A percentile compares a stretch with the other conserved stretches of the same genome.
These are phyloP conservation scores for Coemansia sp. DNA, from an alignment of 192 early-diverging fungal genomes.

Conservation along the genomic window DNA sequence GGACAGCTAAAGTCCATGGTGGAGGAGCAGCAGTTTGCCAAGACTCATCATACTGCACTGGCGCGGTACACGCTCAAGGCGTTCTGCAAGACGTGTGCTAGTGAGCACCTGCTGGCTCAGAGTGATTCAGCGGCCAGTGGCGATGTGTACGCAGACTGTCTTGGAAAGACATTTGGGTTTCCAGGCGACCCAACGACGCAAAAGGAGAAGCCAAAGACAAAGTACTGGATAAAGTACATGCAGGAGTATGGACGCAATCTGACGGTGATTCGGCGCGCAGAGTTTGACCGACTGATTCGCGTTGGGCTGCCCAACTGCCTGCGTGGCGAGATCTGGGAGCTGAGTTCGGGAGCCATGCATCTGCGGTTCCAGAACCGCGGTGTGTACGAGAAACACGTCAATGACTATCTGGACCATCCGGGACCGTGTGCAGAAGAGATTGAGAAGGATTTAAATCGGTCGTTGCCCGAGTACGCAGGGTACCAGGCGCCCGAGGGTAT, in stretches of 20 bases:
- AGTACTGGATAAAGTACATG: constrained; percentile 51
- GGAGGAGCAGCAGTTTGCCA: constrained; percentile 72
- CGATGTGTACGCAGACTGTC: constrained; percentile 22
- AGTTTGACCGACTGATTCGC: constrained; percentile 85
- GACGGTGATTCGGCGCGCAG: constrained; percentile 75
- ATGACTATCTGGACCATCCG: constrained; percentile 65
- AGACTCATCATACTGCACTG: constrained; percentile 26
- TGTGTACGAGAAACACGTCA: constrained; percentile 62
- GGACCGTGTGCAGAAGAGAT: constrained; percentile 89
- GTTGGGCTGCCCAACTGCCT: constrained; percentile 85
- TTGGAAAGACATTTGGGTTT: constrained; percentile 52
- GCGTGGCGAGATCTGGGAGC: constrained; percentile 94
- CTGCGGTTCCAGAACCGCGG: constrained; percentile 83
- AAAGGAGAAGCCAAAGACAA: constrained; percentile 41
- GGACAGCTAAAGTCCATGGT: constrained; percentile 75
- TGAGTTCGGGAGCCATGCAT: constrained; percentile 83
- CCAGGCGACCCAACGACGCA: constrained; percentile 34
- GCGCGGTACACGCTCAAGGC: constrained; percentile 49
- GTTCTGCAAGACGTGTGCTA: constrained; percentile 65
- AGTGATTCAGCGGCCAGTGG: neutral
- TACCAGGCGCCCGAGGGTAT: constrained; percentile 93
- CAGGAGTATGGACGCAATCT: constrained; percentile 82
- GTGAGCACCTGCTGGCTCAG: constrained; percentile 59
- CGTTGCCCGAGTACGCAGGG: constrained; percentile 89
- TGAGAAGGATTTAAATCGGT: constrained; percentile 93